Conservation (phyloP, 352 stramenopile genomes). For the Phytophthora pisi region DNA sequence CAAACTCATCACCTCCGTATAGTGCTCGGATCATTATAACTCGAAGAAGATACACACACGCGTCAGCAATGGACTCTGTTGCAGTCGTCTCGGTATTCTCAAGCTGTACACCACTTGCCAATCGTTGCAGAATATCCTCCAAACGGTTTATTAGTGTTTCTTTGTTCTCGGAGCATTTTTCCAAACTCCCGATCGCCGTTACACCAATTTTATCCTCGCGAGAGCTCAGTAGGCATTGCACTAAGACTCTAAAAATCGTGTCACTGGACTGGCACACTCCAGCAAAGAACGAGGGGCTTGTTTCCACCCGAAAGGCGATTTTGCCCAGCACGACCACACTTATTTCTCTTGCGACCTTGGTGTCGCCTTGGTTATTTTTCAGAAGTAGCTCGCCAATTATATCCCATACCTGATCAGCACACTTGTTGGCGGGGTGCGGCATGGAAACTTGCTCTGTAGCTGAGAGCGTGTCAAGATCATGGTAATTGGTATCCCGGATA, state of each 20-base stretch:
- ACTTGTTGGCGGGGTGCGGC: slow-evolving; percentile 28
- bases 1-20: slow-evolving; percentile 64
- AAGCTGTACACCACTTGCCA: slow-evolving; percentile 19
- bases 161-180: not conserved
- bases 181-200: not conserved
- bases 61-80: slow-evolving; percentile 19
- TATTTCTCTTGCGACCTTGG: slow-evolving; percentile 34
- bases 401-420: slow-evolving; percentile 68
- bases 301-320: slow-evolving; percentile 53
- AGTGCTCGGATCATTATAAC: slow-evolving; percentile 47
- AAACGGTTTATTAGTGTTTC: not conserved
- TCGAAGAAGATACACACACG: slow-evolving; percentile 53
- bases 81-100: not conserved
- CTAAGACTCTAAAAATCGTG: slow-evolving; percentile 50
- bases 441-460: slow-evolving; percentile 19
- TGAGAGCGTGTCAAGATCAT: slow-evolving; percentile 40
- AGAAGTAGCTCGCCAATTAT: slow-evolving; percentile 62
- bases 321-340: slow-evolving; percentile 55
- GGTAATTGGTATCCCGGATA: slow-evolving; percentile 63
- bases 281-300: slow-evolving; percentile 56
- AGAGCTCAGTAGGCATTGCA: slow-evolving; percentile 28
- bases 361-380: slow-evolving; percentile 47
- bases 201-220: not conserved
- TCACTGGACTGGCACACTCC: slow-evolving; percentile 59
- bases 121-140: slow-evolving; percentile 16